Conservation (phyloP, 2,329 filamentous ascomycete genomes). For the Talaromyces sp. region DNA sequence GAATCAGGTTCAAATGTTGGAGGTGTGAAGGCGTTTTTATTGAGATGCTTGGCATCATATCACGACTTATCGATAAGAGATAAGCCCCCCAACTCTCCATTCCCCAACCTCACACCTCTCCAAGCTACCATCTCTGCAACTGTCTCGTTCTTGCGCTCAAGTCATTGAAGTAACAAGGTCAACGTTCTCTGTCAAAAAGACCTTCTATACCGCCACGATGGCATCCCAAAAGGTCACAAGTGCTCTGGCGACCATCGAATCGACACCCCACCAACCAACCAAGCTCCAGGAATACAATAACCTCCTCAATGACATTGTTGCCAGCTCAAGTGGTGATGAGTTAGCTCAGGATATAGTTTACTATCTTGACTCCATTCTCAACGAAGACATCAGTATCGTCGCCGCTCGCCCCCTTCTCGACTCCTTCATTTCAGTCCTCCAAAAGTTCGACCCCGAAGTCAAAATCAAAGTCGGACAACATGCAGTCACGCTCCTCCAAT, state of each 20-base stretch:
- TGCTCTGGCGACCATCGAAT: constrained; percentile 55
- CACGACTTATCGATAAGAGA: neutral
- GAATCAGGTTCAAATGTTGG: too few species aligned
- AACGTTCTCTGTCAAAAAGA: neutral
- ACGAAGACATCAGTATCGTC: constrained; percentile 74
- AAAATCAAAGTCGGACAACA: constrained; percentile 76
- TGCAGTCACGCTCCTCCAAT: constrained; percentile 67
- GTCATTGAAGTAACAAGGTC: neutral
- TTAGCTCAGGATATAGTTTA: constrained; percentile 66
- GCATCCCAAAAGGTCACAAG: constrained; percentile 53
- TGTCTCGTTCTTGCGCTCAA: neutral
- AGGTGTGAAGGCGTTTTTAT: too few species aligned
- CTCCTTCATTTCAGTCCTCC: constrained; percentile 66
- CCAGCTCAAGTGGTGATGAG: constrained; percentile 47
- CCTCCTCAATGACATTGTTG: constrained; percentile 60
- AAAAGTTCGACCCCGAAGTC: constrained; percentile 57
- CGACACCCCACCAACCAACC: constrained; percentile 49
- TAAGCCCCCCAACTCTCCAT: neutral
- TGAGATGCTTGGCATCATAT: too few species aligned
- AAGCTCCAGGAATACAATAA: constrained; percentile 61
- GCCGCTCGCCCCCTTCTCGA: constrained; percentile 70
- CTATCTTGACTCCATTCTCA: constrained; percentile 70
- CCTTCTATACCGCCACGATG: constrained; percentile 37
- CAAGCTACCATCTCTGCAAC: neutral
- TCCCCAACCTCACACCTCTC: neutral